Evolutionary conservation across 164 flowering plant species (phyloP), one percentile per base, ranked within the genome.

Genomic region (Macadamia integrifolia): DNA sequence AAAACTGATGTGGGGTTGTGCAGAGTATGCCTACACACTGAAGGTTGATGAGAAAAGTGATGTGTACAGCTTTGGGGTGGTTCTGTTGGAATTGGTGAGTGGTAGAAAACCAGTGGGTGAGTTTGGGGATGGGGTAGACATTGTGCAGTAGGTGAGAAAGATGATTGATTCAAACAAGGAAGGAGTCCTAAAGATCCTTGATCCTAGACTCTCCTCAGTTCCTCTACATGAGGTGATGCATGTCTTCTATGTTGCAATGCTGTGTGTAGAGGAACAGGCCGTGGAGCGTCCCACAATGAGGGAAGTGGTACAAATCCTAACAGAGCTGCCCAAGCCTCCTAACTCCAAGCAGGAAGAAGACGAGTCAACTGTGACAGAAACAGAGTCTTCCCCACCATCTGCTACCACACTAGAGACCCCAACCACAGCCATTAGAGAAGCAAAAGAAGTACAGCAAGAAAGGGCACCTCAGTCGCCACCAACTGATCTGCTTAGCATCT

Each of bases 31-130:
- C 6, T 94, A 92, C 85, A 94, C 97, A 12, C 71, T 92, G 69
- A 94, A 88, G 82, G 97, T 94, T 0, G 98, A 94, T 42, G 97
- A 94, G 82, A 94, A 92, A 86, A 92, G 97, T 50, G 97, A 94
- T 58, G 97, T 92, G 1, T 92, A 94, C 80, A 92, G 97, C 83
- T 94, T 90, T 48, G 98, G 97, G 0, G 98, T 94, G 12, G 98
- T 94, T 49, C 86, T 94, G 3, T 69, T 94, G 52, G 98, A 92
- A 74, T 85, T 92, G 4, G 83, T 95, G 3, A 86, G 83, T 1
- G 99, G 99, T 1, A 69, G 90, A 57, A 95, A 89, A 68, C 99
- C 99, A 6, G 97, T 95, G 0, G 98, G 99, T 2, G 99, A 95
- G 75, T 95, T 95, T 50, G 99, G 99, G 0, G 99, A 95, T 60